Evolutionary conservation across 1,284 basidiomycete species (phyloP), one percentile per base, ranked within the genome.

Genomic region (Boletus mariae): DNA sequence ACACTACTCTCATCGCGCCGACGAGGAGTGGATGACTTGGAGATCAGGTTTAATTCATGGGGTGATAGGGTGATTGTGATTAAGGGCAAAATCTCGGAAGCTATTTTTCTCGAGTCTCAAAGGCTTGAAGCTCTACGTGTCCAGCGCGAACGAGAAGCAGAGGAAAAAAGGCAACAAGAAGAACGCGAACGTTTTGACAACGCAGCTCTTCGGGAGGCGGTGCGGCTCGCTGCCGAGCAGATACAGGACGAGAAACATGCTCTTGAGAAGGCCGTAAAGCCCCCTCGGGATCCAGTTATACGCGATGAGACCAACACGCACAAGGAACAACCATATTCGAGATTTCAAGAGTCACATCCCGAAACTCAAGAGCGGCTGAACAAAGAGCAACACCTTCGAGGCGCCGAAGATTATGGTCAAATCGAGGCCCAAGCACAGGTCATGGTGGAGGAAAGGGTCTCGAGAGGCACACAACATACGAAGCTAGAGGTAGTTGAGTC

Each of bases 11-110:
- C 71, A 17, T 61, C 79, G 9, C 76, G 85, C 40, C 69, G 70
- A 44, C 71, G 73, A 52, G 71, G 71, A 9, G 70, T 80, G 12
- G 76, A 82, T 60, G 77, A 82, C 57, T 69, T 73, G 1, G 79
- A 84, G 57, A 56, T 71, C n/a, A 75, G 73, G 43, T 70, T 80
- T 51, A 72, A 67, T 23, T 65, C 71, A 2, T 86, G 80, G 79
- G 65, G 73, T 37, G 75, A 79, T 51, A 74, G 71, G 52, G 58
- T 75, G 8, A 68, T 69, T 2, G 56, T 62, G 9, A 67, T 86
- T 34, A 69, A 69, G 52, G 57, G 63, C 29, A 65, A 70, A 43
- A 59, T 82, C 49, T 61, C 64, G 7, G 67, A 71, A 28, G 69
- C 71, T 10, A 66, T 74, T 47, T 60, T 64, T 8, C 53, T 59